phyloP scores from a whole-genome alignment of 1,284 basidiomycete genomes.

The Coriolopsis trogii region DNA sequence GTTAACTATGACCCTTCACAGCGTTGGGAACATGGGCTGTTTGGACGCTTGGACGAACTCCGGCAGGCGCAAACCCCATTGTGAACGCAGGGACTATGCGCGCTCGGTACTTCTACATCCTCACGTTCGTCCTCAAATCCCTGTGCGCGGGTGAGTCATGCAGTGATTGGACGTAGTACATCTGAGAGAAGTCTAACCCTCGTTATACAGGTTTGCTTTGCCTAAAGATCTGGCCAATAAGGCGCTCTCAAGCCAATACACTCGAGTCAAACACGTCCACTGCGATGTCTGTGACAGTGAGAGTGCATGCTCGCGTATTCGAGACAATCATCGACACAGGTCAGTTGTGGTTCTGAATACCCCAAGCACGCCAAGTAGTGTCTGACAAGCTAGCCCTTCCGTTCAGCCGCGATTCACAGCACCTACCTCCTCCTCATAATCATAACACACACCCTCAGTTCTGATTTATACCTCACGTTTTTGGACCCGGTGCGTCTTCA shows the following conservation, averaged over 20 bases:
- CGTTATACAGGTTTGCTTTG: background rate
- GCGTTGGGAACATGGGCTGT: slow-evolving; percentile 2
- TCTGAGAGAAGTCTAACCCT: too few species aligned
- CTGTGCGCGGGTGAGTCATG: slow-evolving; percentile 2
- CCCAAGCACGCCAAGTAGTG: too few species aligned
- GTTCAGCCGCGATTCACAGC: slow-evolving; percentile 1
- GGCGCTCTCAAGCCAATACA: too few species aligned
- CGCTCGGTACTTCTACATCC: slow-evolving; percentile 1
- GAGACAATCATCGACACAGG: slow-evolving; percentile 1
- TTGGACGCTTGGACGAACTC: slow-evolving; percentile 1
- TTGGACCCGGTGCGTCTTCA: background rate
- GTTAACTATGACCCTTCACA: too few species aligned
- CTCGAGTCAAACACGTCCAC: too few species aligned
- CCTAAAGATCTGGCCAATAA: slow-evolving; percentile 3
- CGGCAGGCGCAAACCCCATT: too few species aligned
- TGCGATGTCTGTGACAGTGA: too few species aligned
- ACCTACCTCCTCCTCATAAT: background rate
- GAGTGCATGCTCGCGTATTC: background rate
- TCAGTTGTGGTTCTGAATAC: too few species aligned
- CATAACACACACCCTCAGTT: background rate
- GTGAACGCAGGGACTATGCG: background rate
- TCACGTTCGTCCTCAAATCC: slow-evolving; percentile 5
- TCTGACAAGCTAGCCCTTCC: too few species aligned
- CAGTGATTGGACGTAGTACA: too few species aligned
- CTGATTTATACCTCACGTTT: slow-evolving; percentile 4